Base-by-base conservation (phyloP, 2,329 filamentous ascomycete species). In the Zymoseptoria tritici region DNA sequence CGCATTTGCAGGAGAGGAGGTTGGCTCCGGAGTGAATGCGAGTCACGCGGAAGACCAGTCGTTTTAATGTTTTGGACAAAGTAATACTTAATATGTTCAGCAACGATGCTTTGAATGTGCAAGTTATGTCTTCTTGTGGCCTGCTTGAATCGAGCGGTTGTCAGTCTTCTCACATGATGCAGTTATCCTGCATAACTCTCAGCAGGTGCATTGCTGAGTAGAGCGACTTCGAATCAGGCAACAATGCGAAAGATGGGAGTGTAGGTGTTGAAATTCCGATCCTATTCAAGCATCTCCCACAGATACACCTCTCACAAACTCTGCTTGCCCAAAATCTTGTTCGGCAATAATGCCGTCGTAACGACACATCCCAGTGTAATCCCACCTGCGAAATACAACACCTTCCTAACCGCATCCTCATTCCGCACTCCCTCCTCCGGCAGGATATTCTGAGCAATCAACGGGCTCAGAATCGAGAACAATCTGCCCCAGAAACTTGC, bases 401-500 rank as follows among this genome's bases (percentile, higher is more conserved):
- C 80, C 4, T 73, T 75, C 60, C 84, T 82, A 24, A 60, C 54
- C 5, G 80, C 68, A 49, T 77, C 62, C 49, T 65, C 50, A 20
- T 62, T 54, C 20, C 59, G 60, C 8, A 52, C 49, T 3, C 62
- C 65, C 16, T 29, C 26, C 7, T 56, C 49, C 0, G 70, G 70
- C 22, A 72, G 52, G 3, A 71, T 68, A n/a, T 79, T 73, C 63
- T 82, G 78, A 4, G 80, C 81, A 57, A 83, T 81, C 46, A 85
- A 66, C 0, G 83, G 83, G 46, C 80, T 81, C 16, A 85, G 77
- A 52, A 85, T 85, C 9, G 81, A 80, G 63, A 83, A 83, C 22
- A 85, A 57, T 1, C 83, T 71, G 1, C 83, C 83, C 81, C 81
- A 84, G 66, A 84, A 85, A 60, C 80, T 81, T 1, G 82, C 81